Base-by-base conservation (phyloP, 2,329 filamentous ascomycete genomes). In the Claviceps maximensis region DNA sequence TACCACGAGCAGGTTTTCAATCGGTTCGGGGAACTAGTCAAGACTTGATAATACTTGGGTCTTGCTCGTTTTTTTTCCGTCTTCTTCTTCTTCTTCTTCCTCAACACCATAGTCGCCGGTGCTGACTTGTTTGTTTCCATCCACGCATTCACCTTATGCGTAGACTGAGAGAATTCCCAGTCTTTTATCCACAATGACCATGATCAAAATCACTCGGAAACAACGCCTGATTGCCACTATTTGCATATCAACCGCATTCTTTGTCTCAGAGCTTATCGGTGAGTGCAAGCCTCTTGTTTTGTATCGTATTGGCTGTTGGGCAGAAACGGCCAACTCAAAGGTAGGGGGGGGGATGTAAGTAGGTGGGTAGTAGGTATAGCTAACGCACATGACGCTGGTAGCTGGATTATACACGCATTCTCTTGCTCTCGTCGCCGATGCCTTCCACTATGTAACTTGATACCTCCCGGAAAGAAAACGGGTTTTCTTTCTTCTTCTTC, bases 351-450 rank as follows among this genome's bases (percentile, higher is more conserved):
- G 27, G 4, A 29, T 8, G 25, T 29, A 19, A 4, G 4, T 21
- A 41, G n/a, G 12, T 13, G 5, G 8, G 10, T 36, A n/a, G n/a
- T n/a, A n/a, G n/a, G n/a, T n/a, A n/a, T n/a, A 3, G 19, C 19
- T 36, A 48, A 48, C 9, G 29, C 15, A 48, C 10, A 36, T 23
- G 47, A 27, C 9, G 2, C 33, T 13, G 25, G 15, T 56, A 79
- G 79, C 84, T 55, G 83, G 83, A 2, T 84, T 87, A 60, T 81
- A 80, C 55, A 89, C 86, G 1, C 74, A 74, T 51, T 89, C 86
- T 0, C 72, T 90, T 12, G 84, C 84, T 1, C 71, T 90, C 2
- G 72, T 89, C 27, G 85, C 86, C 29, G 86, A 90, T 72, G 84
- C 87, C 1, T 89, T 89, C 59, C 86, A 89, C 63, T 87, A 88